A percentile compares a stretch with the other conserved stretches of the same genome.
Conservation (phyloP, 257 asterid genomes). For the Solanum chilense region DNA sequence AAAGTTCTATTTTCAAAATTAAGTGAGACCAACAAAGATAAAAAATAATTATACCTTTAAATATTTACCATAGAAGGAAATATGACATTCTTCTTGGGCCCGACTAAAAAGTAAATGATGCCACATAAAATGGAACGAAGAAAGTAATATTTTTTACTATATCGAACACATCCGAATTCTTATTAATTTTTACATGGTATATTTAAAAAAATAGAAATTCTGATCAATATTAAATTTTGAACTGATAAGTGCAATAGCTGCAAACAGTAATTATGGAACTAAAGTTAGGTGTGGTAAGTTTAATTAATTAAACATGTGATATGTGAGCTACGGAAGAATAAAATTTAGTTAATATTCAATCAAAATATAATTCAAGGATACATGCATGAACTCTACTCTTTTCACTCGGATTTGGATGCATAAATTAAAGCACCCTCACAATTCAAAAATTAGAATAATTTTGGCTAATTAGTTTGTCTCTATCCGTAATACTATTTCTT, state of each 20-base stretch:
- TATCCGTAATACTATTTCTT: not conserved
- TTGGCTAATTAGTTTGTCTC: not conserved
- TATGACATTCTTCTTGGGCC: no score
- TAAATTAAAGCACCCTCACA: not conserved
- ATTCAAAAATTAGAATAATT: not conserved
- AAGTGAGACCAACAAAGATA: rapidly evolving
- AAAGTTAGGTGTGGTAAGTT: not conserved
- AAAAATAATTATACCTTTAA: no score
- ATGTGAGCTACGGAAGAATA: not conserved
- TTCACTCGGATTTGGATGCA: not conserved
- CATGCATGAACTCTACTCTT: not conserved
- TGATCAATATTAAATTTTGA: no score
- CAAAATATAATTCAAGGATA: not conserved
- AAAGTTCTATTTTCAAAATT: no score
- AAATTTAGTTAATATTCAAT: not conserved
- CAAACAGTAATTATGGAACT: not conserved
- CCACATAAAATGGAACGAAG: no score
- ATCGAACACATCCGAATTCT: not conserved
- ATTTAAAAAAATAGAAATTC: no score
- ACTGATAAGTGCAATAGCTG: not conserved
- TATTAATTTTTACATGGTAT: no score
- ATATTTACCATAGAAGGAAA: no score
- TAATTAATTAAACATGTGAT: not conserved
- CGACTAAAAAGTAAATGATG: no score
- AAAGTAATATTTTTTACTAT: no score